Evolutionary conservation across 495 filamentous ascomycete genomes (phyloP).

Genomic region (Echria macrotheca): DNA sequence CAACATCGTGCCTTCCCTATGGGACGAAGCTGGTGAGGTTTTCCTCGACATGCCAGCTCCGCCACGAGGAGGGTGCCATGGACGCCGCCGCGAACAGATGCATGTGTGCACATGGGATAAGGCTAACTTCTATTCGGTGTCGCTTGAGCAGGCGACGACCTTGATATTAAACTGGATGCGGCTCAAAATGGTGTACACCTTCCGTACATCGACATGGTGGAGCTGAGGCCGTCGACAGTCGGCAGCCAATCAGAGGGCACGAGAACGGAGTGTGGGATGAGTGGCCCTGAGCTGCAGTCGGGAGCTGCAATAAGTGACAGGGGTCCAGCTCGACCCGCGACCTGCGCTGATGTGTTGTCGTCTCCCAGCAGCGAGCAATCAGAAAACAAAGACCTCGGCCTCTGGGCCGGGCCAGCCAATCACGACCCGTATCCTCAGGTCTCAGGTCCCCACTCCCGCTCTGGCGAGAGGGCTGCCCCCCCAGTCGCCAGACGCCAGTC

Average conservation of each 20-base stretch:
- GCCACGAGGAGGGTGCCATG: no score
- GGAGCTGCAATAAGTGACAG: slow-evolving; percentile 8
- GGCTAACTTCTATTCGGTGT: no score
- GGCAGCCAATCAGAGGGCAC: slow-evolving; percentile 1
- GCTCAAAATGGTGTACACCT: no score
- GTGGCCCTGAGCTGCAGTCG: slow-evolving; percentile 11
- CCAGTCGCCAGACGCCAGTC: slow-evolving; percentile 7
- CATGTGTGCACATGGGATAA: no score
- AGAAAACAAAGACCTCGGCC: slow-evolving; percentile 26
- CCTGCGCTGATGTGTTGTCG: slow-evolving; percentile 11
- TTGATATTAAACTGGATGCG: no score
- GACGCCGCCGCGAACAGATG: no score
- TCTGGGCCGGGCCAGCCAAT: slow-evolving; percentile 20
- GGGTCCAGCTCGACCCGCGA: neutral
- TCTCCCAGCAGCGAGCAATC: slow-evolving; percentile 3
- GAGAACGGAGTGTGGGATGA: neutral
- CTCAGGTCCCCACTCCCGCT: slow-evolving; percentile 23
- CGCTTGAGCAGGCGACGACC: no score
- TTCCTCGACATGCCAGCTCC: no score
- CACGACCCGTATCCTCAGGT: slow-evolving; percentile 11
- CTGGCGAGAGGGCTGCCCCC: slow-evolving; percentile 3
- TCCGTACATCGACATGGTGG: no score
- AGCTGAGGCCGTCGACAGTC: no score
- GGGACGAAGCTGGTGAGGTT: no score
- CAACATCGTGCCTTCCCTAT: no score